Evolutionary conservation across 345 rosid species (phyloP).

Genomic region (Eucalyptus curtisii): DNA sequence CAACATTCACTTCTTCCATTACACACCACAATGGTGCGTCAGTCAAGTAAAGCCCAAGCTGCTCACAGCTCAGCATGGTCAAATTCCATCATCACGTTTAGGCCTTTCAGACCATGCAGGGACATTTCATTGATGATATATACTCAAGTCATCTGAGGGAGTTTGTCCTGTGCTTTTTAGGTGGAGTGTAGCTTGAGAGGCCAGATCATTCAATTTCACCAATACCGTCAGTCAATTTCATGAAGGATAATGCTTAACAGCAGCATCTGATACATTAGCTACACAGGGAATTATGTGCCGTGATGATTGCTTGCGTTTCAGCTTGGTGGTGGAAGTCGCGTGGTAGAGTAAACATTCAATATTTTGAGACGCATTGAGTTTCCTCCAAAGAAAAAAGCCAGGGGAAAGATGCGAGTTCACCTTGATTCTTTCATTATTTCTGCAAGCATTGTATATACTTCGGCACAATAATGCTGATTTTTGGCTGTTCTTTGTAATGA

Average conservation of each 20-base stretch:
- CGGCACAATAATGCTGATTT: neutral
- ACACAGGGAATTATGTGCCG: neutral
- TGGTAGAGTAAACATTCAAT: neutral
- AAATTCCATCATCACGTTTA: neutral
- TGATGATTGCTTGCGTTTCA: neutral
- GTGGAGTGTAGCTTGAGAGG: conserved; percentile 55
- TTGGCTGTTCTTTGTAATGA: neutral
- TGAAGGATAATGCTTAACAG: neutral
- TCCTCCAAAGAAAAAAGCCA: neutral
- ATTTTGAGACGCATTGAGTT: neutral
- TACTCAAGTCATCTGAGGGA: neutral
- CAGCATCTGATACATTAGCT: neutral
- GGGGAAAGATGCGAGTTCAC: neutral
- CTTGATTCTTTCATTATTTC: neutral
- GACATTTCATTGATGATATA: neutral
- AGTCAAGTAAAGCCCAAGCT: neutral
- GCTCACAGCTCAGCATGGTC: neutral
- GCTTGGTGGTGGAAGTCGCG: neutral
- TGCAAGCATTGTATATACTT: neutral
- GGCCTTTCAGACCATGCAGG: neutral
- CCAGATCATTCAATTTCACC: conserved; percentile 47
- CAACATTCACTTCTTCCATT: neutral
- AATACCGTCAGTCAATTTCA: neutral
- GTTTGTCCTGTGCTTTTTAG: conserved; percentile 18
- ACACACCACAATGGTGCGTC: neutral